These are phyloP conservation scores for Trichoderma sp. DNA, from an alignment of 2,329 filamentous ascomycete species.

Conservation along the genomic window DNA sequence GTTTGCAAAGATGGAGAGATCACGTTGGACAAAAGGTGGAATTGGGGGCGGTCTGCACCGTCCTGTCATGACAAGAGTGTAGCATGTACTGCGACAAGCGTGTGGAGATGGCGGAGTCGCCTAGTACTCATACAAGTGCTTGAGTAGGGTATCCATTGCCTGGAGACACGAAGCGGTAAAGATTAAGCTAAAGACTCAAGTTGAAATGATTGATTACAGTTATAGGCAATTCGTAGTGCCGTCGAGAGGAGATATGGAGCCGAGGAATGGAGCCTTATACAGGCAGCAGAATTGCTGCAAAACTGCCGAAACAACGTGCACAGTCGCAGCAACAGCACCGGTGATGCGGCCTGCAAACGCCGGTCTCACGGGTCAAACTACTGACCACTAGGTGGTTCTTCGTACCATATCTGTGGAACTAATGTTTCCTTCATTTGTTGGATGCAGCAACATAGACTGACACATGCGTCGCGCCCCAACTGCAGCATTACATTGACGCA, in stretches of 20 bases:
- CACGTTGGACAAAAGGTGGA: neutral
- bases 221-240: neutral
- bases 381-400: neutral
- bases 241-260: neutral
- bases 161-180: neutral
- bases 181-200: neutral
- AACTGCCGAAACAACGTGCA: neutral
- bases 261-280: neutral
- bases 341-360: neutral
- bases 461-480: neutral
- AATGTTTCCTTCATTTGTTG: neutral
- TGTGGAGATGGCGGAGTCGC: neutral
- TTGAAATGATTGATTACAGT: neutral
- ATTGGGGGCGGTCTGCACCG: neutral
- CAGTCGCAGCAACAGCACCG: neutral
- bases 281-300: neutral
- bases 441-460: neutral
- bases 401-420: neutral
- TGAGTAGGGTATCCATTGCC: neutral
- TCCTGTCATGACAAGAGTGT: neutral
- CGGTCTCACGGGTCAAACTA: neutral
- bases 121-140: neutral
- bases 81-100: neutral
- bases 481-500: conserved; percentile 5
- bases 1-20: neutral